Evolutionary conservation across 352 stramenopile genomes (phyloP).

Genomic region (Phytopythium litorale): DNA sequence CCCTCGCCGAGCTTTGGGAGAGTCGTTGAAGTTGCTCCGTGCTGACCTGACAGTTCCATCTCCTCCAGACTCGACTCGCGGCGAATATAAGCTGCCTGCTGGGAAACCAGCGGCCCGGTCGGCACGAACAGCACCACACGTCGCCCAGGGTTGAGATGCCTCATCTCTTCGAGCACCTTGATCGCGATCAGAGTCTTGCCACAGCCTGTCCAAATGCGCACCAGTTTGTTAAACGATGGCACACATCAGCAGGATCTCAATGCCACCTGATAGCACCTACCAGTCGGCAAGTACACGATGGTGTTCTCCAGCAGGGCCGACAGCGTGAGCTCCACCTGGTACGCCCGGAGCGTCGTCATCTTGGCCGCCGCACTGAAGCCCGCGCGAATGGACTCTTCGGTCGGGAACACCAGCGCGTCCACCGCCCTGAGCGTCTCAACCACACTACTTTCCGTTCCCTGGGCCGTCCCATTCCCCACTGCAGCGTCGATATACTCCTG

Average conservation of each 20-base stretch:
- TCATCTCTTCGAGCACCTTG: conserved; percentile 67
- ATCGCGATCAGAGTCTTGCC: conserved; percentile 77
- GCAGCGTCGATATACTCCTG: conserved; percentile 11
- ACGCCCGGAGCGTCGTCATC: conserved; percentile 49
- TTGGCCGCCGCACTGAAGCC: conserved; percentile 29
- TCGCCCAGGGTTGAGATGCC: conserved; percentile 44
- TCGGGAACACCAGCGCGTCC: conserved; percentile 21
- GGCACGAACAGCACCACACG: conserved; percentile 71
- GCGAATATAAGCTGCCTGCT: conserved; percentile 67
- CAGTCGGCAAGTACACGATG: conserved; percentile 75
- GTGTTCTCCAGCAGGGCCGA: conserved; percentile 75
- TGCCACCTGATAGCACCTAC: conserved; percentile 7
- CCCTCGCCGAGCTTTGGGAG: conserved; percentile 12
- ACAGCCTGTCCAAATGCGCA: conserved; percentile 20
- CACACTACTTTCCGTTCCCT: background rate
- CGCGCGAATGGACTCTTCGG: conserved; percentile 22
- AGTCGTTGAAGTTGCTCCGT: conserved; percentile 12
- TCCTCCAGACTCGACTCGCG: conserved; percentile 60
- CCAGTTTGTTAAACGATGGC: background rate
- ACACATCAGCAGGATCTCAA: background rate
- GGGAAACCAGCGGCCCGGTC: conserved; percentile 66
- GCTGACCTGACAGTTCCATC: conserved; percentile 53
- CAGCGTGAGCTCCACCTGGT: conserved; percentile 67
- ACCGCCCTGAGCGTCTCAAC: conserved; percentile 3
- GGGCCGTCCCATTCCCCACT: background rate